Evolutionary conservation across 371 early-diverging fungal genomes (phyloP).

Genomic region (Zopfochytrium polystomum): DNA sequence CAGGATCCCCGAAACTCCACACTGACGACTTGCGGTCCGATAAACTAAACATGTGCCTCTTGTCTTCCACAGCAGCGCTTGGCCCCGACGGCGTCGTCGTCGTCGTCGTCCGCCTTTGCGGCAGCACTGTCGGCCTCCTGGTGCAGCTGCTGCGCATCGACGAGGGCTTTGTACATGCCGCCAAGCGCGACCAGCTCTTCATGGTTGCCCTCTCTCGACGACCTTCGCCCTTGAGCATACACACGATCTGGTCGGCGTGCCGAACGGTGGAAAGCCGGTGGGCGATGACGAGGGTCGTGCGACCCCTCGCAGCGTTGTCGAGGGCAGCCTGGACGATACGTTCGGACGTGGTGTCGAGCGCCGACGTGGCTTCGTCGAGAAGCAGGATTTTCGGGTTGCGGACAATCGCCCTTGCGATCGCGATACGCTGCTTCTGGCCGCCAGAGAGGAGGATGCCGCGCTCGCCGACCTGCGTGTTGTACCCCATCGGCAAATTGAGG

Average conservation of each 20-base stretch:
- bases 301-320: conserved; percentile 61
- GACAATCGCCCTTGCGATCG: conserved; percentile 26
- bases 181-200: conserved; percentile 22
- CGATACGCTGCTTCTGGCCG: too few species aligned
- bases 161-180: conserved; percentile 40
- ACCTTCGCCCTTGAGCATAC: conserved; percentile 33
- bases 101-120: background rate
- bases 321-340: conserved; percentile 83
- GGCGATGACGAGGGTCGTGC: conserved; percentile 57
- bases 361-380: conserved; percentile 48
- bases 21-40: too few species aligned
- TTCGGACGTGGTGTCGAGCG: conserved; percentile 72
- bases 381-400: conserved; percentile 33
- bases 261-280: conserved; percentile 62
- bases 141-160: conserved; percentile 32
- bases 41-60: too few species aligned
- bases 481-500: too few species aligned
- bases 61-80: background rate
- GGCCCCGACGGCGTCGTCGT: background rate
- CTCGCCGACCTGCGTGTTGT: too few species aligned
- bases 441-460: too few species aligned
- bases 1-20: conserved; percentile 18
- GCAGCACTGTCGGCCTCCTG: conserved; percentile 14
- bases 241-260: conserved; percentile 33
- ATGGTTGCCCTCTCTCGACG: conserved; percentile 40